Conservation (phyloP, 2,329 filamentous ascomycete species). For the Aureobasidium uvarum region DNA sequence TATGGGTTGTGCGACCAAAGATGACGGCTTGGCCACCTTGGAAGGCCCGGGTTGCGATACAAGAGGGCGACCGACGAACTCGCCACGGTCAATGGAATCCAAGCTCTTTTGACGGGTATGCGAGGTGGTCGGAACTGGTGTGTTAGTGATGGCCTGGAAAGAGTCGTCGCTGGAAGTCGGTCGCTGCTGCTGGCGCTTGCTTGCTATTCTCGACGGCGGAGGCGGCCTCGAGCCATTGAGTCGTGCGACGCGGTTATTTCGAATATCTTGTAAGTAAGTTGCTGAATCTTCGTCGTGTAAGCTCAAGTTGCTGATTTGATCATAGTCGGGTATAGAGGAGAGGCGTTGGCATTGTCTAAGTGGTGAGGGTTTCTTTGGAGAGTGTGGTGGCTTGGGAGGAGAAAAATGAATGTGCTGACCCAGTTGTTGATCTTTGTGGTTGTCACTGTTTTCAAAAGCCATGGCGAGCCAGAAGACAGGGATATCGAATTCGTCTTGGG, state of each 20-base stretch:
- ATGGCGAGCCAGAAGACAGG: slow-evolving; percentile 22
- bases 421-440: slow-evolving; percentile 32
- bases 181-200: slow-evolving; percentile 31
- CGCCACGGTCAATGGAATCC: slow-evolving; percentile 29
- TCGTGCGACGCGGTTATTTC: slow-evolving; percentile 64
- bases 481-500: slow-evolving; percentile 15
- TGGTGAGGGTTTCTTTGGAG: slow-evolving; percentile 26
- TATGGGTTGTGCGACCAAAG: slow-evolving; percentile 57
- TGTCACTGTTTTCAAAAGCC: slow-evolving; percentile 11
- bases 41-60: slow-evolving; percentile 27
- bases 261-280: slow-evolving; percentile 67
- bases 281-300: slow-evolving; percentile 50
- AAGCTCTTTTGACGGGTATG: slow-evolving; percentile 14
- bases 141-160: background rate
- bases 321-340: slow-evolving; percentile 25
- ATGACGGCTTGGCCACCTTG: background rate
- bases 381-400: slow-evolving; percentile 25
- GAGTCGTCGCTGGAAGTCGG: slow-evolving; percentile 33
- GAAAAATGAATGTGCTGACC: slow-evolving; percentile 35
- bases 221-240: slow-evolving; percentile 70
- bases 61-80: slow-evolving; percentile 38
- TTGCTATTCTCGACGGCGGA: slow-evolving; percentile 49
- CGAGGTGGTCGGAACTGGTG: background rate
- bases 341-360: slow-evolving; percentile 30
- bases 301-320: slow-evolving; percentile 31